phyloP scores from a whole-genome alignment of 1,284 basidiomycete genomes.

The Naganishia cerealis region DNA sequence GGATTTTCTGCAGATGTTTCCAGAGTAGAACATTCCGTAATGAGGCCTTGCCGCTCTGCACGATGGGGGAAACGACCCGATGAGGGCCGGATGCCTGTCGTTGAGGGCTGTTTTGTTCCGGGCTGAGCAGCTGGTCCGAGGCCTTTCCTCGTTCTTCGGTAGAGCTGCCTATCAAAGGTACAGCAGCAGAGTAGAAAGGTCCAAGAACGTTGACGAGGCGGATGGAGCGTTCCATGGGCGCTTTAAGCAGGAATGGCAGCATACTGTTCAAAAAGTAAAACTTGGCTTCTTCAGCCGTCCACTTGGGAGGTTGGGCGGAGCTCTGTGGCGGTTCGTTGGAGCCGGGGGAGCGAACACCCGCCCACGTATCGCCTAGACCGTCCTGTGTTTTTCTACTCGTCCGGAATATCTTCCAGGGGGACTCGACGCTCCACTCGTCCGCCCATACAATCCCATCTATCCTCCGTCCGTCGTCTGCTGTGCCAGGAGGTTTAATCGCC shows the following conservation, averaged over 20 bases:
- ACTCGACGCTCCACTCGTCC: constrained; percentile 47
- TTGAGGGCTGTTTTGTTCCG: neutral
- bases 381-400: neutral
- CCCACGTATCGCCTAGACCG: constrained; percentile 9
- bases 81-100: neutral
- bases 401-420: constrained; percentile 27
- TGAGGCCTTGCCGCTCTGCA: constrained; percentile 41
- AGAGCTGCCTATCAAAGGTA: constrained; percentile 51
- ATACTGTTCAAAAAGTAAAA: constrained; percentile 76
- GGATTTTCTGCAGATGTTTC: constrained; percentile 46
- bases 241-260: constrained; percentile 71
- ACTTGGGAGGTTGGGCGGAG: constrained; percentile 28
- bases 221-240: constrained; percentile 77
- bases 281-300: constrained; percentile 49
- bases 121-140: constrained; percentile 1
- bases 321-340: neutral
- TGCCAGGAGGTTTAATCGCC: constrained; percentile 36
- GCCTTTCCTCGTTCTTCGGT: constrained; percentile 11
- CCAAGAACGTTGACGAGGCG: constrained; percentile 77
- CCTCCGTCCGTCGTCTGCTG: constrained; percentile 49
- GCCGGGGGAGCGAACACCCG: neutral
- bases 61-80: constrained; percentile 26
- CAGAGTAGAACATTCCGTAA: constrained; percentile 45
- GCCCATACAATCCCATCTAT: constrained; percentile 52
- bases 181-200: constrained; percentile 75